These are phyloP conservation scores for Rhizopus stolonifer DNA, from an alignment of 371 early-diverging fungal genomes.

Conservation along the genomic window DNA sequence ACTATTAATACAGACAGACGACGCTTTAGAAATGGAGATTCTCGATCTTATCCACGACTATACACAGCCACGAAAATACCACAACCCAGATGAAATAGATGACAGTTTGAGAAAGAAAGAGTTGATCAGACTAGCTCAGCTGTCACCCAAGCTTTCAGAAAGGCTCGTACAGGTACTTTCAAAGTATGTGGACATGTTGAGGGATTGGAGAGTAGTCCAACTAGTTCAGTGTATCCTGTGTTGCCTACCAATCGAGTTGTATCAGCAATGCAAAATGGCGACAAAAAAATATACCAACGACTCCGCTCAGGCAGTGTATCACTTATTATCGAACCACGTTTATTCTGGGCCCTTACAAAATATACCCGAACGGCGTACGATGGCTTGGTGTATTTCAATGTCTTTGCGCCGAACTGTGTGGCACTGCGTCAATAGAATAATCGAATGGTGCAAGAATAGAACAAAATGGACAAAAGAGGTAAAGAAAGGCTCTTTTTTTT, in stretches of 20 bases:
- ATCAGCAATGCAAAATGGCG: background rate
- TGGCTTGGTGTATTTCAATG: constrained; percentile 11
- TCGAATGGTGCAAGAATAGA: constrained; percentile 9
- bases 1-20: constrained; percentile 4
- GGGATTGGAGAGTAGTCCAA: constrained; percentile 9
- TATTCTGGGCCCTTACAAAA: background rate
- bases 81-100: background rate
- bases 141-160: background rate
- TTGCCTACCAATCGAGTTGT: background rate
- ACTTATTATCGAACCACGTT: background rate
- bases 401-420: constrained; percentile 1
- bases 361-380: background rate
- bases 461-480: too few species aligned
- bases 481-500: too few species aligned
- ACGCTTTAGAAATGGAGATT: constrained; percentile 11
- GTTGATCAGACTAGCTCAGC: background rate
- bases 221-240: background rate
- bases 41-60: background rate
- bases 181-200: background rate
- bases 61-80: constrained; percentile 1
- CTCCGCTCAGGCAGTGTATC: background rate
- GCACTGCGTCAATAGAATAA: background rate
- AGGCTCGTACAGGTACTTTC: background rate
- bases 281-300: background rate
- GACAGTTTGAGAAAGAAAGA: background rate